A percentile compares a stretch with the other conserved stretches of the same genome.
Conservation (phyloP, 108 stramenopile genomes). For the Cyclotella cryptica region DNA sequence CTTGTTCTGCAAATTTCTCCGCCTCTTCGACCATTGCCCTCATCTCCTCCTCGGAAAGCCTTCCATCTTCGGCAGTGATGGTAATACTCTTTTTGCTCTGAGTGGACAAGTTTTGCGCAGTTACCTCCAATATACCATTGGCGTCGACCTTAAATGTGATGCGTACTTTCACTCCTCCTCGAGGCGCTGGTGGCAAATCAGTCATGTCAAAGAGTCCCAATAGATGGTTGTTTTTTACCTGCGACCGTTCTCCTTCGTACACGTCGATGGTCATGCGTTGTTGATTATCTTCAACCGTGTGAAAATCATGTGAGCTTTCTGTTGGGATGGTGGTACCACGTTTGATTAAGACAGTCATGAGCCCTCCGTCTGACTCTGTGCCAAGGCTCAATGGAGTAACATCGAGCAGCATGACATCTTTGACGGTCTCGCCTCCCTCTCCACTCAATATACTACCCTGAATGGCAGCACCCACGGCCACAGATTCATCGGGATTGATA, state of each 20-base stretch:
- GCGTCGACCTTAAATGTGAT: conserved; percentile 98
- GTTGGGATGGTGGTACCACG: conserved; percentile 90
- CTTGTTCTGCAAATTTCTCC: conserved; percentile 92
- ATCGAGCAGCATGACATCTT: conserved; percentile 92
- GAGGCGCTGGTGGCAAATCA: conserved; percentile 94
- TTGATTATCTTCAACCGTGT: conserved; percentile 88
- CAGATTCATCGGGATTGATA: conserved; percentile 98
- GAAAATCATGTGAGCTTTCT: conserved; percentile 80
- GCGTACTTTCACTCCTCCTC: conserved; percentile 95
- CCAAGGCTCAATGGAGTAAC: conserved; percentile 94
- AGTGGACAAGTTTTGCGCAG: conserved; percentile 95
- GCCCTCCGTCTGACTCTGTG: conserved; percentile 92
- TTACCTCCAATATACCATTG: conserved; percentile 93
- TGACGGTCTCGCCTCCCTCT: conserved; percentile 80
- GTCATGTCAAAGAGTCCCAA: conserved; percentile 96
- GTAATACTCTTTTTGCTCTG: conserved; percentile 96
- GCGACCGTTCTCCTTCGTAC: conserved; percentile 96
- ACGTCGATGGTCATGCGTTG: conserved; percentile 92
- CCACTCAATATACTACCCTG: conserved; percentile 94
- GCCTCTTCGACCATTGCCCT: conserved; percentile 96
- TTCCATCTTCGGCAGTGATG: conserved; percentile 96
- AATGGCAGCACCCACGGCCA: conserved; percentile 97
- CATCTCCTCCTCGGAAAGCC: conserved; percentile 94
- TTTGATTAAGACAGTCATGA: conserved; percentile 88
- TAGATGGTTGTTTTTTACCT: conserved; percentile 95